Base-by-base conservation (phyloP, 2,329 filamentous ascomycete species). In the Colletotrichum tropicicola region DNA sequence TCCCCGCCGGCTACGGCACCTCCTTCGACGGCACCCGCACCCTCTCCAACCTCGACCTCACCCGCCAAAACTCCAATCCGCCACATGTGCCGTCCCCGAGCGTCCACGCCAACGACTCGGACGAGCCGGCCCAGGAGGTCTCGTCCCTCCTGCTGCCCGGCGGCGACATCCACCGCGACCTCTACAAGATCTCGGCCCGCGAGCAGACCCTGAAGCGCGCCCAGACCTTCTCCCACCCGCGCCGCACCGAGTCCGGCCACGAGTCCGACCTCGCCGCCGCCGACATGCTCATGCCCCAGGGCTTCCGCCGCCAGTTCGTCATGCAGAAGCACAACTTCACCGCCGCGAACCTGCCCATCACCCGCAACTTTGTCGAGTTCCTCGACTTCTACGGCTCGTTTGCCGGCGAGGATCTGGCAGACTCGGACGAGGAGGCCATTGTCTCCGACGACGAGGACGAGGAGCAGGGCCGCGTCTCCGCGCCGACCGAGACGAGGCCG, bases 361-460 rank as follows among this genome's bases (percentile, higher is more conserved):
- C 91, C 1, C 82, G 83, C 64, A 91, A 89, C 72, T 94, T 94
- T 73, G 87, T 93, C 68, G 90, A 92, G 59, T 94, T 93, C 68
- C 80, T 94, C 21, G 89, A 92, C 64, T 80, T 94, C 0, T 94
- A 94, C 72, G 91, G 91, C 2, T 88, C 87, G 69, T 94, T 94
- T 74, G 91, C 91, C 3, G 91, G 91, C 53, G 91, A 94, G 74
- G 90, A 93, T 57, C 78, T 88, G 3, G 82, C 81, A 28, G 84
- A 87, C 58, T 84, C 82, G 1, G 85, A 87, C 58, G 88, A 91
- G 41, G 90, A 92, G 65, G 85, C 85, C 21, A 79, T 85, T 25
- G 77, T 81, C 21, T 83, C 85, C 17, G 64, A 68, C 44, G 61
- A 65, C 25, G 83, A 83, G 21, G 82, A 82, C n/a, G 81, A 83